Percentiles rank a stretch among this genome's conserved stretches.
Evolutionary conservation across 169 alveolate genomes (phyloP).

Genomic region (Ichthyophthirius multifiliis): DNA sequence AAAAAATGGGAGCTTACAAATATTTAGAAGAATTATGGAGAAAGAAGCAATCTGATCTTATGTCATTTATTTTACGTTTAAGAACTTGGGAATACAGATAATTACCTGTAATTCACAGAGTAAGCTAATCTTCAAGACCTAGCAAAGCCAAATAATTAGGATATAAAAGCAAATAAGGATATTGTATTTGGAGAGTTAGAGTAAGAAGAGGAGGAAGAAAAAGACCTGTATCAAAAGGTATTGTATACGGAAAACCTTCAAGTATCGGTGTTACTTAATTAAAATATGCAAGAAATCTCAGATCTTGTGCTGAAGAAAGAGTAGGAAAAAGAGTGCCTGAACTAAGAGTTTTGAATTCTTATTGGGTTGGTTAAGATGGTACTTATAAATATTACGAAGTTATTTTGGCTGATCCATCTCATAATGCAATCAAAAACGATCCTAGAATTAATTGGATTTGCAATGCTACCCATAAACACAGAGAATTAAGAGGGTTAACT

Average conservation of each 20-base stretch:
- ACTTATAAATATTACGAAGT: slow-evolving; percentile 98
- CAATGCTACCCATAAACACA: slow-evolving; percentile 96
- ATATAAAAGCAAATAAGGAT: slow-evolving; percentile 99
- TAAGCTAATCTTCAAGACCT: slow-evolving; percentile 98
- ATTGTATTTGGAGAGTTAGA: slow-evolving; percentile 97
- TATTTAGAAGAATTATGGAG: slow-evolving; percentile 99
- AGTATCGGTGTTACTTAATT: slow-evolving; percentile 97
- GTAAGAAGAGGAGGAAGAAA: slow-evolving; percentile 99
- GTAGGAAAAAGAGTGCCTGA: slow-evolving; percentile 96
- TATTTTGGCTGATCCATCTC: slow-evolving; percentile 97
- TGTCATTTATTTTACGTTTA: slow-evolving; percentile 96
- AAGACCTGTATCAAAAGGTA: slow-evolving; percentile 97
- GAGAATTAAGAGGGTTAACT: slow-evolving; percentile 95
- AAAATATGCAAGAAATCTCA: slow-evolving; percentile 95
- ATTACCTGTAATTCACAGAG: slow-evolving; percentile 97
- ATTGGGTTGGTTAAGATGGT: slow-evolving; percentile 99
- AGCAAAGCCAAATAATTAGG: slow-evolving; percentile 95
- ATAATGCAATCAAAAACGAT: slow-evolving; percentile 97
- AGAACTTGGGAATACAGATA: slow-evolving; percentile 99
- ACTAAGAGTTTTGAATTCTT: slow-evolving; percentile 97
- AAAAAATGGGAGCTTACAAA: slow-evolving; percentile 95
- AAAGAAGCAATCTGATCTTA: slow-evolving; percentile 98
- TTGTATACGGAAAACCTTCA: slow-evolving; percentile 99
- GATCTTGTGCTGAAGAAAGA: slow-evolving; percentile 98
- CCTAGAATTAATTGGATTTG: slow-evolving; percentile 99